Conservation (phyloP, 2,329 filamentous ascomycete genomes). For the Fusarium coicis region DNA sequence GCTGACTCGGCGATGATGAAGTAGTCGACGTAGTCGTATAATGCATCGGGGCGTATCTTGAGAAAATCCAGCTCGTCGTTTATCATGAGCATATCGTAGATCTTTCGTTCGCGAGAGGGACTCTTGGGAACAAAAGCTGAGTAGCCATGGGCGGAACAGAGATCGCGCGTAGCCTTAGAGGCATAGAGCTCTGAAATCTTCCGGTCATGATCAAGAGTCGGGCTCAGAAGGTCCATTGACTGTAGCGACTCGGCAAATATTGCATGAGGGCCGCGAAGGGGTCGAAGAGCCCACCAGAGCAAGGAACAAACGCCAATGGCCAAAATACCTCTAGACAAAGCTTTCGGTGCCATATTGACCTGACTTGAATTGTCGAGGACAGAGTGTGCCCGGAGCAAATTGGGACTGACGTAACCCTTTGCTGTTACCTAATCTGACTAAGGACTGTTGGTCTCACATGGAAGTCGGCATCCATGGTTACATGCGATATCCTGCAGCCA, state of each 20-base stretch:
- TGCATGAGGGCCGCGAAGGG: conserved; percentile 2
- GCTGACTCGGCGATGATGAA: conserved; percentile 71
- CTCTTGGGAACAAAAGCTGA: conserved; percentile 39
- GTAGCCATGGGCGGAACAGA: conserved; percentile 48
- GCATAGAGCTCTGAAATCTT: conserved; percentile 41
- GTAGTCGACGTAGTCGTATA: conserved; percentile 69
- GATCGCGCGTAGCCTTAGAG: conserved; percentile 39
- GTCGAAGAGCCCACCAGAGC: not conserved
- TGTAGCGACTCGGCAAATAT: conserved; percentile 22
- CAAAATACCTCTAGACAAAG: not conserved
- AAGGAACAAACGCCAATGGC: not conserved
- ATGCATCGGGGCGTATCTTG: conserved; percentile 69
- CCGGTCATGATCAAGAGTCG: conserved; percentile 13
- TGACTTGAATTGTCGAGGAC: no score
- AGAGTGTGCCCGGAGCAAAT: not conserved
- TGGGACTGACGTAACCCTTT: not conserved
- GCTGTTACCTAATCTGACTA: not conserved
- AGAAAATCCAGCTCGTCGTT: conserved; percentile 73
- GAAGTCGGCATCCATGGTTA: not conserved
- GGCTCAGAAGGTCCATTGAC: conserved; percentile 14
- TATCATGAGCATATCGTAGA: conserved; percentile 68
- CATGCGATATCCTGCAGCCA: not conserved
- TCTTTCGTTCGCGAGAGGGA: conserved; percentile 40
- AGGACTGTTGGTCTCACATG: not conserved
- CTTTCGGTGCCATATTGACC: not conserved